Evolutionary conservation across 768 basidiomycete species (phyloP), one percentile per base, ranked within the genome.

Genomic region (Boletus vermiculosoides): DNA sequence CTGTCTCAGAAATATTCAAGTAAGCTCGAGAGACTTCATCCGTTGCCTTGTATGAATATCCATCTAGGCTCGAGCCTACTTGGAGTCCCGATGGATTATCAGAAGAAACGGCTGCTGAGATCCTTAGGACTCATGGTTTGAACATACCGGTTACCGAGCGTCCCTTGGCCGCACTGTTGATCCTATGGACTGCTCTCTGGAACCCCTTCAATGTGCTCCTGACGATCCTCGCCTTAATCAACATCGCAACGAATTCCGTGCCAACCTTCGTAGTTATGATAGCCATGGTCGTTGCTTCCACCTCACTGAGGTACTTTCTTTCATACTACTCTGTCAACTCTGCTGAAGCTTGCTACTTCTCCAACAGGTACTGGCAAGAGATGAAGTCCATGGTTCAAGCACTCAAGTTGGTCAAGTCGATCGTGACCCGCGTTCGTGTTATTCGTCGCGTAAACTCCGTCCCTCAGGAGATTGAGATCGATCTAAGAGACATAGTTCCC

Each of bases 151-250:
- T 74, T 5, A 63, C 47, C 25, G 73, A 74, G 47, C 73, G 71
- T 25, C 66, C 71, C 45, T 56, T 71, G 45, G 70, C 66, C 3
- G 64, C 65, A 3, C 40, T 75, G 47, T 42, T 52, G n/a, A 52
- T 72, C 22, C 53, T 74, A 25, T 72, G 69, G 63, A 62, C 60
- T 31, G 74, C 73, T 15, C n/a, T 75, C 16, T 66, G 65, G 64
- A 74, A 75, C 47, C 71, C 72, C 5, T 73, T 73, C 63, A 73
- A 73, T 6, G 50, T 75, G 13, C 63, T 73, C 39, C 51, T 73
- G 55, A 66, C 63, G 8, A 54, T 71, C 45, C 71, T 73, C 10
- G 72, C 72, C 0, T 0, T 67, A 5, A 50, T 75, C 39, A 74
- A 70, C 37, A 61, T 71, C n/a, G 74, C 67, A 15, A 73, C 72